Conservation (phyloP, 2,329 filamentous ascomycete species). For the Botrytis pseudocinerea region DNA sequence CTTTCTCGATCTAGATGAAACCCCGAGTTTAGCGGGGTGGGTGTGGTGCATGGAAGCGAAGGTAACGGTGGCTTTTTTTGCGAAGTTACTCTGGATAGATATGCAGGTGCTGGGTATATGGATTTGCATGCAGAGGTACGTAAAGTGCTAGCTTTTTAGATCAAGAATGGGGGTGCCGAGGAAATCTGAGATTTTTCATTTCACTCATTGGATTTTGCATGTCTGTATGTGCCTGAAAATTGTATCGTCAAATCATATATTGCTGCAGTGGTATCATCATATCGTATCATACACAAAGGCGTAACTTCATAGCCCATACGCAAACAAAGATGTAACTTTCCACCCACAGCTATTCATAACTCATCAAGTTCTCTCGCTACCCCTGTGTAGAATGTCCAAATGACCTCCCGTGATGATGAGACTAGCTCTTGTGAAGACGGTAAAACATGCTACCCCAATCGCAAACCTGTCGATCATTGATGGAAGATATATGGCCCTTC, state of each 20-base stretch:
- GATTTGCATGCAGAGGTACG: not conserved
- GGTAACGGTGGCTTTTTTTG: not conserved
- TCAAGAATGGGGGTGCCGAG: not conserved
- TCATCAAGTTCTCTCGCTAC: not conserved
- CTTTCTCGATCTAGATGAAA: not conserved
- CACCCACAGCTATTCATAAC: not conserved
- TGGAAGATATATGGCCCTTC: conserved; percentile 14
- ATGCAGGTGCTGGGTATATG: not conserved
- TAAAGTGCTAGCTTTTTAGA: not conserved
- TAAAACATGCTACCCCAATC: not conserved
- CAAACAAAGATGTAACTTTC: not conserved
- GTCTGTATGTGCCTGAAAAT: not conserved
- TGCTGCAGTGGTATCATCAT: conserved; percentile 13
- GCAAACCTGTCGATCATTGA: not conserved
- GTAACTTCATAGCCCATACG: not conserved
- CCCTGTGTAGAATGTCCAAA: not conserved
- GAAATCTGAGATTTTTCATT: not conserved
- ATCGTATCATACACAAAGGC: not conserved
- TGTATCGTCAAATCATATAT: not conserved
- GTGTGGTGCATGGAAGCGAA: not conserved
- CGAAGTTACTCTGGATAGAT: not conserved
- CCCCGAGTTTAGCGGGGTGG: not conserved
- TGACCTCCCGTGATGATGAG: not conserved
- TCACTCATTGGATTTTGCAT: not conserved
- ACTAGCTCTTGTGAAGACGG: not conserved